Percentiles rank a stretch among this genome's conserved stretches.
These are phyloP conservation scores for Fusarium keratoplasticum DNA, from an alignment of 2,329 filamentous ascomycete species.

Conservation along the genomic window DNA sequence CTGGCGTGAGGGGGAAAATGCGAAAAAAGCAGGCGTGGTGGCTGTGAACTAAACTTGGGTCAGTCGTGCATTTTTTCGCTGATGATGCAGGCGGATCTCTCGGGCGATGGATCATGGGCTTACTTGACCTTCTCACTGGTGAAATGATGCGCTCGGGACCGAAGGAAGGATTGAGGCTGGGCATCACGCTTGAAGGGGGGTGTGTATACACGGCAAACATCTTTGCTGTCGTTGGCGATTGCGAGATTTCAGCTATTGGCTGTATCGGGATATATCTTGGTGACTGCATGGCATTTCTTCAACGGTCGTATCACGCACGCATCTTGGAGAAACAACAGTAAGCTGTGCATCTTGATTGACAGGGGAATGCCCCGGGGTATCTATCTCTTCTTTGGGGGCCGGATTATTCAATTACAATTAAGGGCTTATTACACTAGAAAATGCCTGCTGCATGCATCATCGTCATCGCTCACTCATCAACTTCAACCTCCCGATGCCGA, in stretches of 20 bases:
- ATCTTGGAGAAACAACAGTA: neutral
- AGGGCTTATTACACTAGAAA: neutral
- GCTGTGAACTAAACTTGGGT: constrained; percentile 9
- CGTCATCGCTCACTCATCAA: neutral
- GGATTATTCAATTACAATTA: neutral
- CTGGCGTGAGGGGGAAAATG: neutral
- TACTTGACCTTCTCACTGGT: neutral
- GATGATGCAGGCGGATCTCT: constrained; percentile 12
- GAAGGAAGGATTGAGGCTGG: constrained; percentile 13
- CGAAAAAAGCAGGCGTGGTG: constrained; percentile 3
- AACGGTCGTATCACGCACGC: neutral
- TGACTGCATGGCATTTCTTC: constrained; percentile 11
- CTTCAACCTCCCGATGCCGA: constrained; percentile 40
- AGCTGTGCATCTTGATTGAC: constrained; percentile 18
- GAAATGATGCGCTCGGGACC: constrained; percentile 24
- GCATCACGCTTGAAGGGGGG: neutral
- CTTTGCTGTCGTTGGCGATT: constrained; percentile 10
- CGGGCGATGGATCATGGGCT: constrained; percentile 6
- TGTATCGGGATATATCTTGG: constrained; percentile 11
- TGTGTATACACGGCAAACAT: neutral
- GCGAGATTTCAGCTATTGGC: constrained; percentile 33
- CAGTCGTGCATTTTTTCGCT: neutral
- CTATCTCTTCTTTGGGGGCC: neutral
- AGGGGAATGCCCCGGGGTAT: constrained; percentile 1
- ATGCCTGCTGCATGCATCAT: neutral